phyloP scores from a whole-genome alignment of 1,284 basidiomycete species.

The Marasmius fiardii region DNA sequence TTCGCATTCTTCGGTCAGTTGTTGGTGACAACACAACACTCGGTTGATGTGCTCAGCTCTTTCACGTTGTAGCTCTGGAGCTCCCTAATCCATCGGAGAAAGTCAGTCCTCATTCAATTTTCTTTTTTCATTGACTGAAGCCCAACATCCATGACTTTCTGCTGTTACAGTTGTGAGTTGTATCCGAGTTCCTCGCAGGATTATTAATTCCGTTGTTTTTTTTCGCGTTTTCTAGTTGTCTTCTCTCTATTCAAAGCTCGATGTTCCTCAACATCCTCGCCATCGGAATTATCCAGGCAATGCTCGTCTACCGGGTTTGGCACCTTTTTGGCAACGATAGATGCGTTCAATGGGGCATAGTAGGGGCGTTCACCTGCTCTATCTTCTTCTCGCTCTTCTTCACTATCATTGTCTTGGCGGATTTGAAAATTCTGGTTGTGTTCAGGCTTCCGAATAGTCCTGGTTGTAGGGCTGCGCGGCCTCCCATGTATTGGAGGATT shows the following conservation, averaged over 20 bases:
- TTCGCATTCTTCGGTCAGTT: slow-evolving; percentile 18
- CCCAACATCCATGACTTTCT: not conserved
- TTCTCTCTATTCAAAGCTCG: slow-evolving; percentile 21
- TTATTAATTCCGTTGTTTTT: not conserved
- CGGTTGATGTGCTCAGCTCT: no score
- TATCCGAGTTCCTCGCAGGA: not conserved
- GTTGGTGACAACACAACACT: not conserved
- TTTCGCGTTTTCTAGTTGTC: slow-evolving; percentile 25
- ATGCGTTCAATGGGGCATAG: slow-evolving; percentile 21
- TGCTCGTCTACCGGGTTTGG: slow-evolving; percentile 34
- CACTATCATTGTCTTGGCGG: slow-evolving; percentile 17
- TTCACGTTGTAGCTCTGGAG: slow-evolving; percentile 20
- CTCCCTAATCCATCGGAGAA: slow-evolving; percentile 20
- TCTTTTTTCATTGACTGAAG: not conserved
- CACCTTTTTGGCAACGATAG: slow-evolving; percentile 30
- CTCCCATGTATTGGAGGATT: slow-evolving; percentile 28
- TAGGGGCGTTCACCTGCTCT: slow-evolving; percentile 25
- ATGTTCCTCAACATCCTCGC: slow-evolving; percentile 25
- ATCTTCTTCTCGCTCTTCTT: slow-evolving; percentile 25
- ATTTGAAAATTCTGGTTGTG: not conserved
- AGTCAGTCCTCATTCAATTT: slow-evolving; percentile 19
- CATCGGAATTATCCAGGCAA: slow-evolving; percentile 30
- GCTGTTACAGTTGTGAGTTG: slow-evolving; percentile 22
- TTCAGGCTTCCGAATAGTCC: slow-evolving; percentile 13
- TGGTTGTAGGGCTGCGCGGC: slow-evolving; percentile 32